Evolutionary conservation across 768 basidiomycete species (phyloP), one percentile per base, ranked within the genome.

Genomic region (Rhodocollybia butyracea): DNA sequence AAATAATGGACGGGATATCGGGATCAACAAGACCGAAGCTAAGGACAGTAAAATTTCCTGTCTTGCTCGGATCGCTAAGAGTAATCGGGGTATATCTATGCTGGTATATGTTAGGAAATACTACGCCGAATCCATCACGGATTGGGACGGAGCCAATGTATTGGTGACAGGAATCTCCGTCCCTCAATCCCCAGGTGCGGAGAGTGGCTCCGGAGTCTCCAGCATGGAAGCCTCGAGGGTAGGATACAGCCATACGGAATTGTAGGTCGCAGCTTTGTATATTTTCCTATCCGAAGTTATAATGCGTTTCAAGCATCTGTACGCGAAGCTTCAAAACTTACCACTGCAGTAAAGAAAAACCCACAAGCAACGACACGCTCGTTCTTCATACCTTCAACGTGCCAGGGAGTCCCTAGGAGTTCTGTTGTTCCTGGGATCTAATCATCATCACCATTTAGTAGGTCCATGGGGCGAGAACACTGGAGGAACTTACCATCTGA

Each of bases 41-140:
- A 19, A 83, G 56, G 10, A 78, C 63, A 12, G 68, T 77, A 27
- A 77, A 65, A 42, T 72, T 71, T 1, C 82, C 83, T 10, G 70
- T 68, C 52, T 69, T 71, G 5, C 67, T 60, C 0, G 69, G 63
- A 63, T 84, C 77, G 5, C 59, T 57, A 10, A 82, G 72, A 8
- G 63, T 50, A 51, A 80, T 75, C 1, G 73, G 59, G 0, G 75
- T 68, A 31, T 75, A 68, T 8, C 64, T 63, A 53, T 80, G 70
- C 60, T 84, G 83, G 64, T 81, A 83, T 39, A 82, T 76, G 63
- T 84, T 84, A 15, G 83, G 83, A 57, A 80, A 83, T 36, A 73
- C 73, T 36, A 83, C 60, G 32, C 66, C 70, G 31, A 79, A 65
- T 5, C 74, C 76, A 15, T 60, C 46, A 1, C 57, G 64, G 19